phyloP scores from a whole-genome alignment of 345 rosid genomes.

The Eucalyptus camaldulensis region DNA sequence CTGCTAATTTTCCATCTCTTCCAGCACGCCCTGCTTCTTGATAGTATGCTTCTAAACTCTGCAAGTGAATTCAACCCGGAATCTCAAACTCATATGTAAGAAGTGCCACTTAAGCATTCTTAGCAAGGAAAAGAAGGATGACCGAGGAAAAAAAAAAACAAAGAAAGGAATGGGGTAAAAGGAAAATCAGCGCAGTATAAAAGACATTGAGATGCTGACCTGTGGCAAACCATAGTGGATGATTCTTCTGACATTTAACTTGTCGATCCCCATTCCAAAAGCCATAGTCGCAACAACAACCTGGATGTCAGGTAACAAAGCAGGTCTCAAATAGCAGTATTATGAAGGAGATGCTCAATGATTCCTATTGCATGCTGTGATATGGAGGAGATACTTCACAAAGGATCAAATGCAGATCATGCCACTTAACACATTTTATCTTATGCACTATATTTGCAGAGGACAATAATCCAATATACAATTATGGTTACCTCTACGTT shows the following conservation, averaged over 20 bases:
- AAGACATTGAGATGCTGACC: conserved; percentile 20
- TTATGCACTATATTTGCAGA: neutral
- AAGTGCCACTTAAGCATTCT: neutral
- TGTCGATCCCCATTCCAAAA: conserved; percentile 96
- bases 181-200: neutral
- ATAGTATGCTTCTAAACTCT: conserved; percentile 93
- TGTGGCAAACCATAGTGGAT: conserved; percentile 97
- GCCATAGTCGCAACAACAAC: conserved; percentile 90
- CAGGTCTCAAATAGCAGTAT: neutral
- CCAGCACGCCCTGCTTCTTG: conserved; percentile 99
- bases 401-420: neutral
- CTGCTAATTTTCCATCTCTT: conserved; percentile 81
- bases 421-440: neutral
- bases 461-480: neutral
- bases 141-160: neutral
- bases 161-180: neutral
- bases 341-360: neutral
- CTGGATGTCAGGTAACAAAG: conserved; percentile 12
- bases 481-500: conserved; percentile 42
- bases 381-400: neutral
- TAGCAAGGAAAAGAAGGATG: neutral
- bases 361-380: neutral
- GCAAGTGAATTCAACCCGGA: conserved; percentile 3
- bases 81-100: neutral
- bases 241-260: conserved; percentile 63